These are phyloP conservation scores for Ustilago hordei DNA, from an alignment of 1,284 basidiomycete species.

Conservation along the genomic window DNA sequence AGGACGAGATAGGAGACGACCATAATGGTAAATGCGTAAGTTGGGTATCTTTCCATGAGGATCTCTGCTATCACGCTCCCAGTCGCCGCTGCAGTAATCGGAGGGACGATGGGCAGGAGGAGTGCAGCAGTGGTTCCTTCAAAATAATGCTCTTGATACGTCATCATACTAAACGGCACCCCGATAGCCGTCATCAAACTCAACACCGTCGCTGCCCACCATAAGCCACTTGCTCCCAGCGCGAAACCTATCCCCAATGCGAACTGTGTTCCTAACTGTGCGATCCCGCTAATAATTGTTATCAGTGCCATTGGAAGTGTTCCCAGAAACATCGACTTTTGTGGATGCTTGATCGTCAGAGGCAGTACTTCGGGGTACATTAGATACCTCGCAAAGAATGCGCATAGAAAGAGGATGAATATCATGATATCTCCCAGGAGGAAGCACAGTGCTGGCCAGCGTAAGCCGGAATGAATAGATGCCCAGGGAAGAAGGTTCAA, in stretches of 20 bases:
- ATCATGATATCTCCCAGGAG: constrained; percentile 47
- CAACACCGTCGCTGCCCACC: constrained; percentile 47
- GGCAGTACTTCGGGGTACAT: constrained; percentile 59
- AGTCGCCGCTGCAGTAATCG: constrained; percentile 58
- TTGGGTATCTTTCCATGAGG: constrained; percentile 44
- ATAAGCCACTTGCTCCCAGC: constrained; percentile 45
- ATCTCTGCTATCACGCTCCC: constrained; percentile 52
- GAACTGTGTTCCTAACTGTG: constrained; percentile 56
- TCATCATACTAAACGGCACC: constrained; percentile 62
- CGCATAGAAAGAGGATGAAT: constrained; percentile 53
- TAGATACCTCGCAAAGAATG: constrained; percentile 52
- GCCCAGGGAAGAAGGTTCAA: constrained; percentile 53
- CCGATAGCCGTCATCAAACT: constrained; percentile 47
- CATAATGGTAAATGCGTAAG: constrained; percentile 59
- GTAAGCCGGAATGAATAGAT: constrained; percentile 39
- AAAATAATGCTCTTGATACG: constrained; percentile 60
- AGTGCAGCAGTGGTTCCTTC: constrained; percentile 57
- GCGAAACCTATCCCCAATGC: constrained; percentile 46
- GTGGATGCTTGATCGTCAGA: constrained; percentile 61
- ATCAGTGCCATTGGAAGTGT: constrained; percentile 59
- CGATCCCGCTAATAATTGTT: constrained; percentile 57
- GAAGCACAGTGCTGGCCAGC: constrained; percentile 39
- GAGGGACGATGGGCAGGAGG: constrained; percentile 59
- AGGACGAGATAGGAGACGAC: constrained; percentile 53
- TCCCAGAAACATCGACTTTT: constrained; percentile 58